Percentiles rank a stretch among this genome's conserved stretches.
Conservation (phyloP, 371 early-diverging fungal species). For the Apophysomyces variabilis region DNA sequence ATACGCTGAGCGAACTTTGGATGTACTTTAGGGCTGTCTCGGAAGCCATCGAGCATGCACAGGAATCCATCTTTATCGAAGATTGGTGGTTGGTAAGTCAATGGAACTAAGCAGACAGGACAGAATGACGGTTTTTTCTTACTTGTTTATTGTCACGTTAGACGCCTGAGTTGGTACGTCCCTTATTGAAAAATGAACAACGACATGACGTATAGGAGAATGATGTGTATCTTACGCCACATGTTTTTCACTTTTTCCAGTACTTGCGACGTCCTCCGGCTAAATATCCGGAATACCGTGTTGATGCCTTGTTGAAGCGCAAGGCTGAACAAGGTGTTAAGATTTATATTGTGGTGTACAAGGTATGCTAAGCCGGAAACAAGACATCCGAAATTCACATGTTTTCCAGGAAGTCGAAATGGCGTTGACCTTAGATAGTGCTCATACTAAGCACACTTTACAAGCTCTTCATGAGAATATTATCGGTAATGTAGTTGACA, state of each 20-base stretch:
- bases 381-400: not conserved
- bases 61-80: slow-evolving; percentile 79
- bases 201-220: no score
- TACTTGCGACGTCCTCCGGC: slow-evolving; percentile 83
- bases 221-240: no score
- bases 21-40: slow-evolving; percentile 60
- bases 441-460: slow-evolving; percentile 80
- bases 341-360: slow-evolving; percentile 90
- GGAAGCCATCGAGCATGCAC: slow-evolving; percentile 79
- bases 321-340: slow-evolving; percentile 90
- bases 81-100: slow-evolving; percentile 91
- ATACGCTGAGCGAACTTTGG: no score
- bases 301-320: slow-evolving; percentile 82
- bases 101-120: not conserved
- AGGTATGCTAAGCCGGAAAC: slow-evolving; percentile 40
- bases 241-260: slow-evolving; percentile 25
- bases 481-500: slow-evolving; percentile 43
- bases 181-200: not conserved
- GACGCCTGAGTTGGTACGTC: slow-evolving; percentile 54
- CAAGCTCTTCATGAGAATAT: slow-evolving; percentile 80
- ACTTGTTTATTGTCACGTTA: slow-evolving; percentile 10
- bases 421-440: slow-evolving; percentile 81
- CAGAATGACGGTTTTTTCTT: no score
- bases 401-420: slow-evolving; percentile 70
- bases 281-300: slow-evolving; percentile 75